These are phyloP conservation scores for Aspergillus carlsbadensis DNA, from an alignment of 495 filamentous ascomycete species.

Conservation along the genomic window DNA sequence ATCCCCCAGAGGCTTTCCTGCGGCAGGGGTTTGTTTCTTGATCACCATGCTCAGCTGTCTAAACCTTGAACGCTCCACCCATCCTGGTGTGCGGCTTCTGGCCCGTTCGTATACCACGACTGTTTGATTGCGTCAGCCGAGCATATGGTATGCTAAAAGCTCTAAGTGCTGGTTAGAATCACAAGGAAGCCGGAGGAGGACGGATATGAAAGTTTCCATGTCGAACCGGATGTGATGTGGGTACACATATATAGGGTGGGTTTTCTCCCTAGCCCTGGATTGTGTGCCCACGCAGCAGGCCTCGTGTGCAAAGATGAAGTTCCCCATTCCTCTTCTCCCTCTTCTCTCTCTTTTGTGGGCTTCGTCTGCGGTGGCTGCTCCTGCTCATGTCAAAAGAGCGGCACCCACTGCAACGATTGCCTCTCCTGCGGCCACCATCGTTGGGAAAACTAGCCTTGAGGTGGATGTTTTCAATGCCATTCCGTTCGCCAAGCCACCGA, in stretches of 20 bases:
- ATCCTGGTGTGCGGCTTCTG: background rate
- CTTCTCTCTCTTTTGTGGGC: slow-evolving; percentile 6
- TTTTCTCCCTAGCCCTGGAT: background rate
- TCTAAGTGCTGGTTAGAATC: background rate
- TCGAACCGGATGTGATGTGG: background rate
- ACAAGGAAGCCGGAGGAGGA: background rate
- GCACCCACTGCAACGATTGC: slow-evolving; percentile 45
- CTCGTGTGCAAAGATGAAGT: slow-evolving; percentile 9
- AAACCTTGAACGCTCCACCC: background rate
- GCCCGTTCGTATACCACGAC: background rate
- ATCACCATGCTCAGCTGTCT: background rate
- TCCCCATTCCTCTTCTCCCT: background rate
- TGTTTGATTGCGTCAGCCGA: background rate
- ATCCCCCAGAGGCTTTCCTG: background rate
- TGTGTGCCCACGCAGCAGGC: background rate
- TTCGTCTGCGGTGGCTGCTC: slow-evolving; percentile 13
- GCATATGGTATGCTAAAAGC: background rate
- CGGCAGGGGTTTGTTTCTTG: background rate
- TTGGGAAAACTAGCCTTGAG: slow-evolving; percentile 37
- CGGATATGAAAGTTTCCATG: background rate
- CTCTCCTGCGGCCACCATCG: slow-evolving; percentile 46
- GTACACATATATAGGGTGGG: background rate
- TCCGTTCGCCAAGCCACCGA: slow-evolving; percentile 63
- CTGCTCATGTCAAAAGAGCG: slow-evolving; percentile 18
- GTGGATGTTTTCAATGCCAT: slow-evolving; percentile 61